Evolutionary conservation across 2,329 filamentous ascomycete species (phyloP).

Genomic region (Penicillium digitatum): DNA sequence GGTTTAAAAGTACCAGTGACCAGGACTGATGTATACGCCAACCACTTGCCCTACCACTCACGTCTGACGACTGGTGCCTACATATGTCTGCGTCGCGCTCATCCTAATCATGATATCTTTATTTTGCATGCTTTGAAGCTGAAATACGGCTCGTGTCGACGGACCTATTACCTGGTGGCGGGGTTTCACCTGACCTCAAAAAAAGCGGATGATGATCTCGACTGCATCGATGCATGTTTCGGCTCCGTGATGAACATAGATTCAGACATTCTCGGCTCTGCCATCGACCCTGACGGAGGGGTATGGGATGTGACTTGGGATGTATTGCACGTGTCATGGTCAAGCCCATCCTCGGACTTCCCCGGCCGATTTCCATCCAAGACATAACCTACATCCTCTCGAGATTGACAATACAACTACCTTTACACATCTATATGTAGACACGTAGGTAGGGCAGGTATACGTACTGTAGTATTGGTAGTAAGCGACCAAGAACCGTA

Average conservation of each 20-base stretch:
- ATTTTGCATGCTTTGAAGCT: not conserved
- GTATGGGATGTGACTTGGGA: not conserved
- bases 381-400: not conserved
- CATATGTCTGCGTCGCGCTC: not conserved
- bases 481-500: not conserved
- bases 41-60: too few relatives aligned
- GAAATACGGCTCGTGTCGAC: not conserved
- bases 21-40: not conserved
- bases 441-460: not conserved
- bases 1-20: slow-evolving; percentile 49
- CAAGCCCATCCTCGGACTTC: not conserved
- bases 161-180: not conserved
- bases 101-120: not conserved
- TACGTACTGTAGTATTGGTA: not conserved
- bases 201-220: not conserved
- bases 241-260: not conserved
- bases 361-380: not conserved
- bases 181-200: not conserved
- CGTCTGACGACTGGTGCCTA: not conserved
- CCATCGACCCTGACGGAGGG: not conserved
- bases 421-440: not conserved
- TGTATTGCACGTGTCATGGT: not conserved
- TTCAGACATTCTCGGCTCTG: not conserved
- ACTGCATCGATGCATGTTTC: slow-evolving; percentile 2
- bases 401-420: not conserved